Evolutionary conservation across 495 filamentous ascomycete species (phyloP).

Genomic region (Hypoxylon perforatum): DNA sequence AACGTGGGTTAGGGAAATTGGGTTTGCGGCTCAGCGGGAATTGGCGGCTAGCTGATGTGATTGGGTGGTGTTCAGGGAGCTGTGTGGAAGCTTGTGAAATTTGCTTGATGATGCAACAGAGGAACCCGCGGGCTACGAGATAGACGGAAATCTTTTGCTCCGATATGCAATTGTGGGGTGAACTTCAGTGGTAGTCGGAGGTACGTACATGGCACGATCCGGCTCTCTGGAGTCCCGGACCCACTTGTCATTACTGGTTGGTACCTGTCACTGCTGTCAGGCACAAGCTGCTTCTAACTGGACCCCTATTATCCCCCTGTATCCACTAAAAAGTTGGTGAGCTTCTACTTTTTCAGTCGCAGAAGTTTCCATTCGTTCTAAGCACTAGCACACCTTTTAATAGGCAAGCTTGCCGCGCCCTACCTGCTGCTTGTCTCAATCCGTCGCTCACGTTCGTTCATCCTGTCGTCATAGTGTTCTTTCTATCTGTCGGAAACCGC

Average conservation of each 20-base stretch:
- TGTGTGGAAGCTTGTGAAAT: background rate
- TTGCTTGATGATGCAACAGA: conserved; percentile 24
- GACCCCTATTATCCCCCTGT: conserved; percentile 27
- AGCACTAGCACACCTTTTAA: background rate
- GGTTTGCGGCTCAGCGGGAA: background rate
- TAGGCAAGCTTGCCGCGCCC: background rate
- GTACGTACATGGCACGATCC: conserved; percentile 33
- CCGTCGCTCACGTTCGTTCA: background rate
- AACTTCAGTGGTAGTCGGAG: background rate
- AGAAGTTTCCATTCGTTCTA: background rate
- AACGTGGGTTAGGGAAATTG: conserved; percentile 7
- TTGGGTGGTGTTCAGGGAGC: conserved; percentile 6
- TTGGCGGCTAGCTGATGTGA: conserved; percentile 11
- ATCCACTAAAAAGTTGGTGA: conserved; percentile 2
- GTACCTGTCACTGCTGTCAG: background rate
- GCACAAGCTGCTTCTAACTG: background rate
- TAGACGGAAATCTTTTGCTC: background rate
- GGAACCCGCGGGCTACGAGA: background rate
- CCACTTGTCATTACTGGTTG: conserved; percentile 7
- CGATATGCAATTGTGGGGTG: background rate
- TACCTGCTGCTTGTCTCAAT: background rate
- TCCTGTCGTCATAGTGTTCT: background rate
- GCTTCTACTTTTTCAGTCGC: background rate
- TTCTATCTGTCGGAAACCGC: background rate
- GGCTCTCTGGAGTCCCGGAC: conserved; percentile 28